These are phyloP conservation scores for Pseudozyma hubeiensis DNA, from an alignment of 1,284 basidiomycete genomes.

Conservation along the genomic window DNA sequence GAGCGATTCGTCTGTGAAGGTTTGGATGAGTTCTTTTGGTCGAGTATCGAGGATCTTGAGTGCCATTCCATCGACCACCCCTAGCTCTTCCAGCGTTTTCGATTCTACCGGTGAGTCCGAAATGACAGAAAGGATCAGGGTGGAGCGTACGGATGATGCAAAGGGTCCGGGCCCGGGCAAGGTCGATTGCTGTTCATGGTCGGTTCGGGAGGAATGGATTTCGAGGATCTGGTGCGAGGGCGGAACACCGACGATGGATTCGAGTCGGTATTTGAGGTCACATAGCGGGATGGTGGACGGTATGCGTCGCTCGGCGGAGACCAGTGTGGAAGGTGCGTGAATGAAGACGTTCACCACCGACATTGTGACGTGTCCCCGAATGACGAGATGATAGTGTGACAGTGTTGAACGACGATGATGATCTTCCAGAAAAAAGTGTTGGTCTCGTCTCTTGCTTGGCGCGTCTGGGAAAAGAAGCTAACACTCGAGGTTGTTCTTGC, in stretches of 20 bases:
- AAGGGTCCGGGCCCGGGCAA: slow-evolving; percentile 27
- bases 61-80: slow-evolving; percentile 77
- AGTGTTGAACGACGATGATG: not conserved
- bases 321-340: slow-evolving; percentile 53
- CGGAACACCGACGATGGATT: slow-evolving; percentile 89
- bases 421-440: slow-evolving; percentile 3
- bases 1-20: slow-evolving; percentile 83
- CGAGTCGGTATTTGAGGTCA: slow-evolving; percentile 79
- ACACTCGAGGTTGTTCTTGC: not conserved
- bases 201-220: slow-evolving; percentile 72
- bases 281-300: slow-evolving; percentile 41
- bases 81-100: slow-evolving; percentile 79
- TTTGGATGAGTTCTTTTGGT: slow-evolving; percentile 75
- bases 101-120: slow-evolving; percentile 76
- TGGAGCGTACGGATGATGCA: slow-evolving; percentile 67
- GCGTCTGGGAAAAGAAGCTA: not conserved
- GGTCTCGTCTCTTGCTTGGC: not conserved
- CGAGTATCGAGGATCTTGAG: slow-evolving; percentile 75
- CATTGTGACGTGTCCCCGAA: slow-evolving; percentile 24
- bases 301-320: slow-evolving; percentile 56
- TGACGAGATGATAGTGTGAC: not conserved
- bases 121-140: slow-evolving; percentile 71
- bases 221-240: slow-evolving; percentile 62
- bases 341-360: slow-evolving; percentile 56
- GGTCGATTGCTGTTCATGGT: slow-evolving; percentile 47